Evolutionary conservation across 2,329 filamentous ascomycete genomes (phyloP).

Genomic region (Cladobotryum mycophilum): DNA sequence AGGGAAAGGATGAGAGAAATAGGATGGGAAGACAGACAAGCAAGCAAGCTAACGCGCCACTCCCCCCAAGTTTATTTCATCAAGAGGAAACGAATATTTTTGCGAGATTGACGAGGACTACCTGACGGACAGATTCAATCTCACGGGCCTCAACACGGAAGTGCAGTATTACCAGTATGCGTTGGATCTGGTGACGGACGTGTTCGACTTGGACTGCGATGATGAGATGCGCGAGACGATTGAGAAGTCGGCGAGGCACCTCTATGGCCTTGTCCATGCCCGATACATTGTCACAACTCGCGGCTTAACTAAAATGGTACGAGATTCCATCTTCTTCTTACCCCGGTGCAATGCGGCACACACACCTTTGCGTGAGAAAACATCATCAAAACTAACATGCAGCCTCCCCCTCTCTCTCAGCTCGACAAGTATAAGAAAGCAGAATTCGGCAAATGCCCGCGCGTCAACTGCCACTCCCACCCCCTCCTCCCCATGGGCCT

Average conservation of each 20-base stretch:
- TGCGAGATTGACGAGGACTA: slow-evolving; percentile 99
- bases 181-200: slow-evolving; percentile 91
- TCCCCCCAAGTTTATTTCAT: slow-evolving; percentile 79
- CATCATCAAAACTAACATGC: background rate
- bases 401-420: too few relatives aligned
- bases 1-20: background rate
- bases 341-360: too few relatives aligned
- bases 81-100: slow-evolving; percentile 96
- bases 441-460: slow-evolving; percentile 96
- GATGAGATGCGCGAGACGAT: slow-evolving; percentile 98
- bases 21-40: background rate
- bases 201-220: slow-evolving; percentile 97
- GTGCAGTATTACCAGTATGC: slow-evolving; percentile 99
- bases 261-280: slow-evolving; percentile 94
- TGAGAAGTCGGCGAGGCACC: slow-evolving; percentile 90
- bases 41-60: background rate
- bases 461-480: slow-evolving; percentile 90
- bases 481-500: slow-evolving; percentile 92
- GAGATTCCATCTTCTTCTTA: slow-evolving; percentile 21
- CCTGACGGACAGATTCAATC: slow-evolving; percentile 93
- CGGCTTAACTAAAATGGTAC: slow-evolving; percentile 91
- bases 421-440: slow-evolving; percentile 98
- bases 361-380: too few relatives aligned
- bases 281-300: slow-evolving; percentile 95
- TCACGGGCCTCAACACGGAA: slow-evolving; percentile 93